Conservation (phyloP, 495 filamentous ascomycete genomes). For the Paragyromitra xinjiangensis region DNA sequence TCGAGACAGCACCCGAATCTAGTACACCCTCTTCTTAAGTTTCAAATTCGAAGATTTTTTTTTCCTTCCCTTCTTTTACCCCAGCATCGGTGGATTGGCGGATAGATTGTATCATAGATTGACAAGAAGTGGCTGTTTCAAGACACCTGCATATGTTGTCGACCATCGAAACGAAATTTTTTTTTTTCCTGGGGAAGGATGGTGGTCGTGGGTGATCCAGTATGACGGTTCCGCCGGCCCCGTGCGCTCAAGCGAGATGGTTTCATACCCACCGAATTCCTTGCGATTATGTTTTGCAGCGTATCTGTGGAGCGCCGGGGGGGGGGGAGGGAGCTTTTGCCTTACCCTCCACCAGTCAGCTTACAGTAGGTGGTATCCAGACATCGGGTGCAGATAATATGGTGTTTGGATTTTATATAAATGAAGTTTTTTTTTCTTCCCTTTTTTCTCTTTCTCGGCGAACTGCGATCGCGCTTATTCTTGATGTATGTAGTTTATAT, state of each 20-base stretch:
- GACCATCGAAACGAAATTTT: conserved; percentile 28
- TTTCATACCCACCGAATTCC: neutral
- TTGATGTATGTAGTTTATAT: neutral
- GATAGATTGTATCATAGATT: conserved; percentile 41
- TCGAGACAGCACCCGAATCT: conserved; percentile 17
- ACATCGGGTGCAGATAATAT: conserved; percentile 9
- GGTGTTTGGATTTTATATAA: neutral
- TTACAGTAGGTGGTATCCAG: conserved; percentile 15
- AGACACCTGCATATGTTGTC: conserved; percentile 41
- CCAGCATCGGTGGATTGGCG: conserved; percentile 1
- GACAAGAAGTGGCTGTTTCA: conserved; percentile 38
- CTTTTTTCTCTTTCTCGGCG: neutral
- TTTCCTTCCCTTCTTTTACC: conserved; percentile 13
- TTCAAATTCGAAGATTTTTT: conserved; percentile 18
- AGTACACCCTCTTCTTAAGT: conserved; percentile 14
- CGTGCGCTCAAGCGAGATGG: conserved; percentile 41
- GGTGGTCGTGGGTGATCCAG: conserved; percentile 19
- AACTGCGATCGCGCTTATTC: conserved; percentile 11
- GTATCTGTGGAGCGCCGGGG: conserved; percentile 26
- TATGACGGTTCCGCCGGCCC: conserved; percentile 22
- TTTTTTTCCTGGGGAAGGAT: conserved; percentile 21
- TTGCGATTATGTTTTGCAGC: conserved; percentile 19
- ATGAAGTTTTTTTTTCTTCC: neutral
- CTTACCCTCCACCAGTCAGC: conserved; percentile 1
- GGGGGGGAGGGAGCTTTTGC: conserved; percentile 10